Evolutionary conservation across 2,329 filamentous ascomycete genomes (phyloP).

Genomic region (Sphaerulina vaccinii): DNA sequence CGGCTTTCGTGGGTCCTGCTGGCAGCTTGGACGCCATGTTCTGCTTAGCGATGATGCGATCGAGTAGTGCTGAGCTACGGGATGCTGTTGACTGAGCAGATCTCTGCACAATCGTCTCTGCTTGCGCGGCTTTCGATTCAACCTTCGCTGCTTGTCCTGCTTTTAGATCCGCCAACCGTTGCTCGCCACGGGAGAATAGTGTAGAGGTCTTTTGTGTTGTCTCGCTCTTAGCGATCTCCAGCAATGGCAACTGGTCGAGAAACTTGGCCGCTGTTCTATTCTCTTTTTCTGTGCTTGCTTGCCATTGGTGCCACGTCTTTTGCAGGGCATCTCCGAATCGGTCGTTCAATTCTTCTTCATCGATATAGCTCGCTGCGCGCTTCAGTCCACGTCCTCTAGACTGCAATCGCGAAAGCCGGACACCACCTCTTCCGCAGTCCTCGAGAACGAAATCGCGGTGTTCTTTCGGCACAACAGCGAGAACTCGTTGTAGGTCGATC

Average conservation of each 20-base stretch:
- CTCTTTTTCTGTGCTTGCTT: slow-evolving; percentile 35
- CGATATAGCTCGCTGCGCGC: slow-evolving; percentile 30
- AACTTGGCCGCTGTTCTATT: slow-evolving; percentile 50
- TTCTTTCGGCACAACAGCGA: slow-evolving; percentile 41
- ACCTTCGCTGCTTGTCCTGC: slow-evolving; percentile 39
- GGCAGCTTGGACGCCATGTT: slow-evolving; percentile 30
- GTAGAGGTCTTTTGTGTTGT: slow-evolving; percentile 55
- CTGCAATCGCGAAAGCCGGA: slow-evolving; percentile 25
- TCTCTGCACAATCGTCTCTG: slow-evolving; percentile 28
- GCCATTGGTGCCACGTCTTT: slow-evolving; percentile 47
- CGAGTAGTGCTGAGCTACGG: slow-evolving; percentile 48
- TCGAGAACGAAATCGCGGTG: slow-evolving; percentile 29
- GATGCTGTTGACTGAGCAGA: slow-evolving; percentile 39
- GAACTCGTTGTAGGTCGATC: slow-evolving; percentile 47
- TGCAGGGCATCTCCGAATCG: slow-evolving; percentile 52
- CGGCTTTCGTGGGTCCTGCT: slow-evolving; percentile 41
- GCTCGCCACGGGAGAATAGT: slow-evolving; percentile 64
- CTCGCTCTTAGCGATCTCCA: slow-evolving; percentile 53
- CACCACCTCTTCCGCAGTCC: slow-evolving; percentile 34
- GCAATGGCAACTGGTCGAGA: slow-evolving; percentile 57
- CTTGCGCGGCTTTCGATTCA: slow-evolving; percentile 12
- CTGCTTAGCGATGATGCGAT: slow-evolving; percentile 54
- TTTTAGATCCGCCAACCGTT: slow-evolving; percentile 67
- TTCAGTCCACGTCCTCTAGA: slow-evolving; percentile 23
- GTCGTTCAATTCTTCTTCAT: slow-evolving; percentile 45